Evolutionary conservation across 2,329 filamentous ascomycete species (phyloP), one percentile per base, ranked within the genome.

Genomic region (Cladosporium sp.): DNA sequence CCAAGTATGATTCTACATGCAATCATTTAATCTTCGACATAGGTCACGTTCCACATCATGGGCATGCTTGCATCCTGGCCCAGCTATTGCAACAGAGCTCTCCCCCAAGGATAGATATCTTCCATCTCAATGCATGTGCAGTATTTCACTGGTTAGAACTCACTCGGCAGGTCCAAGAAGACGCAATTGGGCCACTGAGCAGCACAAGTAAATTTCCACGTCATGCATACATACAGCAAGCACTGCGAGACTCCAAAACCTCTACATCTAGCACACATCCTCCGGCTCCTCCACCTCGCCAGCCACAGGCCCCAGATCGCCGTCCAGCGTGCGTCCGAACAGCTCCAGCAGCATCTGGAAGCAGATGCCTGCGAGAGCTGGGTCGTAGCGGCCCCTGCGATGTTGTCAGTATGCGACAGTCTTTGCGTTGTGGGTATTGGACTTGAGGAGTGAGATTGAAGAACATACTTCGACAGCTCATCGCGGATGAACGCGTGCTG

Each of bases 401-500:
- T 30, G 2, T 7, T 52, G 78, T 90, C 12, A 30, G 28, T 52
- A n/a, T 30, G 26, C 3, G 14, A 15, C 1, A 24, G 24, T 24
- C 2, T 24, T 2, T 24, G 24, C 24, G 2, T 24, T 24, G 24
- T 24, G 24, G 1, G 24, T 24, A 24, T 1, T 24, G 24, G 24
- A 24, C 24, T 24, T 14, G 34, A 36, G 3, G 14, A 41, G 15
- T 18, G 15, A 41, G 15, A 18, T 6, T 7, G 47, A 24, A 18
- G 10, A 28, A 55, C 51, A 11, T 57, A 64, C 61, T 66, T 66
- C 93, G 64, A 72, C 67, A 95, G 82, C 81, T 97, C 93, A 74
- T 97, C 93, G 21, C 93, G 86, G 77, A 97, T 96, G 76, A 97
- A 97, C 5, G 93, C 93, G 81, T 96, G 93, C 79, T 97, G 93